Conservation (phyloP, 441 rosid species). For the Theobroma grandiflorum region DNA sequence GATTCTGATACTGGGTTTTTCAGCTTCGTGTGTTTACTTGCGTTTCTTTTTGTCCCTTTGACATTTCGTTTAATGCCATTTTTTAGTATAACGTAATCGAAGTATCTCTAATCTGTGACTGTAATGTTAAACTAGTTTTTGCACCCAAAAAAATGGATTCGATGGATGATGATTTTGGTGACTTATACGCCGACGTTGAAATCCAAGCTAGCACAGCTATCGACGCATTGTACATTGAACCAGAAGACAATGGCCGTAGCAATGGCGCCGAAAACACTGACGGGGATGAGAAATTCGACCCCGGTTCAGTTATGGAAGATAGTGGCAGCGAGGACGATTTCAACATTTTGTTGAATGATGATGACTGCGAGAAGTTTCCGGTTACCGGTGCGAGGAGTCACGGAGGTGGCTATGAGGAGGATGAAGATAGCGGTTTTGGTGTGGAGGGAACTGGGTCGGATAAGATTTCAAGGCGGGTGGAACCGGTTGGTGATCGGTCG, state of each 20-base stretch:
- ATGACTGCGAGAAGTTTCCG: slow-evolving; percentile 41
- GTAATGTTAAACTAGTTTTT: neutral
- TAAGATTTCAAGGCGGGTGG: slow-evolving; percentile 11
- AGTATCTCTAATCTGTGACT: neutral
- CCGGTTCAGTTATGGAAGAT: slow-evolving; percentile 26
- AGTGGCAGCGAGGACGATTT: slow-evolving; percentile 81
- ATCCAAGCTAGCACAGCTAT: slow-evolving; percentile 43
- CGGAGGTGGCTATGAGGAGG: slow-evolving; percentile 28
- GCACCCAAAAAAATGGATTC: slow-evolving; percentile 43
- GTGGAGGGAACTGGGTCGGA: neutral
- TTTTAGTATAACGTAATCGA: neutral
- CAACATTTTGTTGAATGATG: slow-evolving; percentile 70
- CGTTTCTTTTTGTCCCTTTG: neutral
- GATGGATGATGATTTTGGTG: slow-evolving; percentile 70
- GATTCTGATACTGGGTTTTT: neutral
- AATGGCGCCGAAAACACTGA: neutral
- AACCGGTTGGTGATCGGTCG: slow-evolving; percentile 30
- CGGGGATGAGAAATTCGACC: slow-evolving; percentile 18
- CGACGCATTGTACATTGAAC: slow-evolving; percentile 29
- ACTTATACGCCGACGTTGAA: slow-evolving; percentile 60
- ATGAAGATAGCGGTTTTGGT: slow-evolving; percentile 24
- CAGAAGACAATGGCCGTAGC: slow-evolving; percentile 13
- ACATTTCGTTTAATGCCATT: no score
- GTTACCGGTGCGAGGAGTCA: slow-evolving; percentile 26
- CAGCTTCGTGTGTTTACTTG: neutral